Base-by-base conservation (phyloP, 495 filamentous ascomycete genomes). In the Platismatia glauca region DNA sequence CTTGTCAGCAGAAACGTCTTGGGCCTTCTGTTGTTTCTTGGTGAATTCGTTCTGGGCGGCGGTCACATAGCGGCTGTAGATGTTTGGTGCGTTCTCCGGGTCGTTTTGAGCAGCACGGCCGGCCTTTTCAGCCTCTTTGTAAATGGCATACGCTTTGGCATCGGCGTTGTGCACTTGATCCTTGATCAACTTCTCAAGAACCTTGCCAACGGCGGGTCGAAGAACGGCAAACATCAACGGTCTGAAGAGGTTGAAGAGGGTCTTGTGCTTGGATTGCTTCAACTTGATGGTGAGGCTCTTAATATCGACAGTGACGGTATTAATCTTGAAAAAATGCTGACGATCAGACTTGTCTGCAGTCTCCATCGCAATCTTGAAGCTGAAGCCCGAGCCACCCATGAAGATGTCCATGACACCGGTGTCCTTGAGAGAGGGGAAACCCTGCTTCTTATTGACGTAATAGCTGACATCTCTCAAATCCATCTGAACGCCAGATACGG, bases 361-460 rank as follows among this genome's bases (percentile, higher is more conserved):
- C 44, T 91, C 88, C 68, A 97, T 82, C 68, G 89, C 89, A 68
- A 97, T 84, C 73, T 92, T 93, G 84, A 97, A 96, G 69, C 84
- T 85, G 74, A 98, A 86, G 44, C 94, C 94, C 34, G 86, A 81
- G 57, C 95, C 94, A 41, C 87, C 89, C 55, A 98, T 82, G 75
- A 89, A 85, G 71, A 98, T 87, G 70, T 97, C 90, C 78, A 89
- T 89, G 35, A 98, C 76, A 75, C 94, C 94, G 5, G 82, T 88
- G 69, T 98, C 94, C 55, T 84, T 91, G 72, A 98, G 79, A 16
- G 88, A 83, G 4, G 93, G 95, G 79, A 97, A 97, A 50, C 95
- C 95, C 71, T 95, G 79, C 81, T 98, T 98, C 76, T 86, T 88
- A 75, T 95, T 91, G 78, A 98, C 81, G 73, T 96, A 93, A 79